These are phyloP conservation scores for Barnettozyma vustinii DNA, from an alignment of 805 yeast genomes.

Conservation along the genomic window DNA sequence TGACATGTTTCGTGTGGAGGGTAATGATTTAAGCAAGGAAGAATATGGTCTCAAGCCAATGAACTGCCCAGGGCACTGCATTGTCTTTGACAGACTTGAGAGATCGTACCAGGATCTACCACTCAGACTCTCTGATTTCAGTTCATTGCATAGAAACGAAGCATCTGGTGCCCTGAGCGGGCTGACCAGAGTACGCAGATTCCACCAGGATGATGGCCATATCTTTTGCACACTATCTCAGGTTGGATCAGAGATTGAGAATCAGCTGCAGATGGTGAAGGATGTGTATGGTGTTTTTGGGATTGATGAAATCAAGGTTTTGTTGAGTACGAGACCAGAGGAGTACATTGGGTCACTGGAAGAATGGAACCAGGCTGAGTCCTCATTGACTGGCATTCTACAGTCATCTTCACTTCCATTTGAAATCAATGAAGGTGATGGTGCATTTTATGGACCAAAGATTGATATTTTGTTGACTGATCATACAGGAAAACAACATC, in stretches of 20 bases:
- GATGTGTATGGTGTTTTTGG: slow-evolving; percentile 62
- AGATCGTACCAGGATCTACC: slow-evolving; percentile 87
- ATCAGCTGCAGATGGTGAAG: slow-evolving; percentile 68
- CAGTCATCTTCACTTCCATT: slow-evolving; percentile 51
- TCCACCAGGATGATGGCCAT: slow-evolving; percentile 98
- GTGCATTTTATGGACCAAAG: slow-evolving; percentile 95
- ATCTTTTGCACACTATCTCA: slow-evolving; percentile 83
- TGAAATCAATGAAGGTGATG: slow-evolving; percentile 85
- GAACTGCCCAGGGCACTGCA: slow-evolving; percentile 95
- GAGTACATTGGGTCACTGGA: slow-evolving; percentile 68
- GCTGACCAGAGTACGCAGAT: slow-evolving; percentile 84
- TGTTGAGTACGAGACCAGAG: slow-evolving; percentile 84
- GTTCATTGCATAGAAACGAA: slow-evolving; percentile 90
- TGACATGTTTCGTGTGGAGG: slow-evolving; percentile 88
- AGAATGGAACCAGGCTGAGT: slow-evolving; percentile 84
- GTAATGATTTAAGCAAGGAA: slow-evolving; percentile 38
- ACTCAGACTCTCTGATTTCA: slow-evolving; percentile 78
- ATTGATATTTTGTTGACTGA: slow-evolving; percentile 84
- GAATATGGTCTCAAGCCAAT: slow-evolving; percentile 86
- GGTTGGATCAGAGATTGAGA: slow-evolving; percentile 64
- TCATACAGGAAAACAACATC: slow-evolving; percentile 75
- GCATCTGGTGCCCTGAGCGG: slow-evolving; percentile 93
- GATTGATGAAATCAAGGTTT: slow-evolving; percentile 44
- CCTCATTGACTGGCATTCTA: slow-evolving; percentile 53
- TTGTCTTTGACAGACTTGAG: slow-evolving; percentile 69